These are phyloP conservation scores for Asterophora lycoperdoides DNA, from an alignment of 768 basidiomycete species.

Conservation along the genomic window DNA sequence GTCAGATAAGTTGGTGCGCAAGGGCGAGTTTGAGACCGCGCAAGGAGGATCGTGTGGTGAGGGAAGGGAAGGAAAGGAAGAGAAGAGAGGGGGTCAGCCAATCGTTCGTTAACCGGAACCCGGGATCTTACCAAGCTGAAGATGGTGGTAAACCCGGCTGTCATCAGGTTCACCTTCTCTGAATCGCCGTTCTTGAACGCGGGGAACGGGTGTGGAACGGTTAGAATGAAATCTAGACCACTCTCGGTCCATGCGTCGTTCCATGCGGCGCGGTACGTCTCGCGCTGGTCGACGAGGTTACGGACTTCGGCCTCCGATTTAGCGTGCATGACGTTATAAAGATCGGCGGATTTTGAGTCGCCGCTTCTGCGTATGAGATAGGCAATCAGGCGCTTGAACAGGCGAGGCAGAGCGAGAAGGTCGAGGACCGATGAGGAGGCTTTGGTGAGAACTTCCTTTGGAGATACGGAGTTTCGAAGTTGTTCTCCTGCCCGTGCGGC, in stretches of 20 bases:
- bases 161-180: slow-evolving; percentile 50
- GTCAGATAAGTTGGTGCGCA: slow-evolving; percentile 1
- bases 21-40: not conserved
- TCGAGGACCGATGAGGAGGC: slow-evolving; percentile 27
- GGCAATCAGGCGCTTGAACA: slow-evolving; percentile 42
- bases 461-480: slow-evolving; percentile 31
- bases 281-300: slow-evolving; percentile 41
- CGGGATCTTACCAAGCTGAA: slow-evolving; percentile 53
- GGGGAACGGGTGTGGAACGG: slow-evolving; percentile 58
- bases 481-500: slow-evolving; percentile 37
- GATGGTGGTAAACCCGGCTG: slow-evolving; percentile 60
- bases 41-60: not conserved
- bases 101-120: slow-evolving; percentile 4
- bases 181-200: slow-evolving; percentile 52
- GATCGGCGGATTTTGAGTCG: slow-evolving; percentile 33
- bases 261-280: slow-evolving; percentile 42
- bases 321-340: slow-evolving; percentile 36
- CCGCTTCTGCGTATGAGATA: slow-evolving; percentile 33
- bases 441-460: slow-evolving; percentile 31
- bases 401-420: slow-evolving; percentile 32
- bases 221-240: slow-evolving; percentile 60
- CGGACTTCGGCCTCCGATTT: slow-evolving; percentile 51
- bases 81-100: slow-evolving; percentile 6
- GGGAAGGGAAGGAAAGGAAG: not conserved
- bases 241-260: slow-evolving; percentile 42